phyloP scores from a whole-genome alignment of 192 early-diverging fungal genomes.

The Gonapodya sp. region DNA sequence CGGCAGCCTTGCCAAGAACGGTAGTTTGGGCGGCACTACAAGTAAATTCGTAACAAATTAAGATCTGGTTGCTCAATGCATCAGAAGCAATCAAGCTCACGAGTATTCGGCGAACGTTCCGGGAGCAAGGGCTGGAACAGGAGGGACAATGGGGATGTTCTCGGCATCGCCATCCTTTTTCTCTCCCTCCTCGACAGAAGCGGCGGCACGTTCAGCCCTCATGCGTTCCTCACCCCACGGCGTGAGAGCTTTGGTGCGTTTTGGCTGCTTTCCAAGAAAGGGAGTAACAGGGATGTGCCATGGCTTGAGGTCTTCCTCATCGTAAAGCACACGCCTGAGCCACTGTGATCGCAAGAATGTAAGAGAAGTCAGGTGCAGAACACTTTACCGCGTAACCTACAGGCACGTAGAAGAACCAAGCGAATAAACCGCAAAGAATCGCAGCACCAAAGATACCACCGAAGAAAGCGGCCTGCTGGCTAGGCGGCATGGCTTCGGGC shows the following conservation, averaged over 20 bases:
- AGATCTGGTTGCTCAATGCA: not conserved
- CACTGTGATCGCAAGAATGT: no score
- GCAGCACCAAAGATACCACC: slow-evolving; percentile 34
- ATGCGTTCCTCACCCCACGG: slow-evolving; percentile 3
- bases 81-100: not conserved
- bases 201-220: not conserved
- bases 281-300: not conserved
- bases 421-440: not conserved
- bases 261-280: not conserved
- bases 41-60: not conserved
- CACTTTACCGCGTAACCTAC: no score
- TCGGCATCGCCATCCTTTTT: not conserved
- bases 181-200: not conserved
- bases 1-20: slow-evolving; percentile 5
- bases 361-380: no score
- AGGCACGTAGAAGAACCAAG: slow-evolving; percentile 12
- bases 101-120: not conserved
- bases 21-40: slow-evolving; percentile 2
- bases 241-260: not conserved
- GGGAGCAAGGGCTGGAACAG: not conserved
- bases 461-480: slow-evolving; percentile 20
- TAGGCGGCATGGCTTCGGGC: not conserved
- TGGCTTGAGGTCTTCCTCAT: not conserved
- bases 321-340: slow-evolving; percentile 3
- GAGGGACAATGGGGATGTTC: not conserved